A percentile compares a stretch with the other conserved stretches of the same genome.
Evolutionary conservation across 2,329 filamentous ascomycete genomes (phyloP).

Genomic region (Fulvia fulva): DNA sequence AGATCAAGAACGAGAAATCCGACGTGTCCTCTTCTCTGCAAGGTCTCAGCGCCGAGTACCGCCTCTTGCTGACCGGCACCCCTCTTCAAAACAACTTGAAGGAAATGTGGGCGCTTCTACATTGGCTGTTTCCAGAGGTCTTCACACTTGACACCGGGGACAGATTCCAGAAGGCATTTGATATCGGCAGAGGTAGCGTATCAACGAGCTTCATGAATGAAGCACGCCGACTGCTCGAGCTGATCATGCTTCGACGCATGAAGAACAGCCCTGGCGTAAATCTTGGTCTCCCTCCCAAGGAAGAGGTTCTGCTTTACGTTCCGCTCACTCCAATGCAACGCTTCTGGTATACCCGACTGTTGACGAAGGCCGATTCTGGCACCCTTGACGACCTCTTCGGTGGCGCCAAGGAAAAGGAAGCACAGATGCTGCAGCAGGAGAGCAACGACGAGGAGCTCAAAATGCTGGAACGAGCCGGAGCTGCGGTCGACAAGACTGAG

Average conservation of each 20-base stretch:
- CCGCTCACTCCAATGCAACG: conserved; percentile 57
- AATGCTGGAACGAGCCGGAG: conserved; percentile 28
- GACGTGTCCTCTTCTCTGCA: conserved; percentile 43
- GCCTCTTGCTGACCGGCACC: conserved; percentile 52
- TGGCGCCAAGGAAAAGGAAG: conserved; percentile 44
- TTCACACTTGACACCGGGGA: conserved; percentile 50
- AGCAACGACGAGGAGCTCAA: conserved; percentile 33
- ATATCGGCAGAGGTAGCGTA: conserved; percentile 52
- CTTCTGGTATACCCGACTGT: conserved; percentile 55
- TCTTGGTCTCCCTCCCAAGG: conserved; percentile 54
- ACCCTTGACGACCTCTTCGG: conserved; percentile 53
- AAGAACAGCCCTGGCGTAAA: conserved; percentile 54
- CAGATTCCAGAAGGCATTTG: conserved; percentile 54
- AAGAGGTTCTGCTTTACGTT: conserved; percentile 55
- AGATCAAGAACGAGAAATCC: conserved; percentile 48
- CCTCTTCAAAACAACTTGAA: conserved; percentile 57
- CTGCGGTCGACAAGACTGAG: conserved; percentile 28
- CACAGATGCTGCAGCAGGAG: conserved; percentile 37
- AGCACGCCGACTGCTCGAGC: conserved; percentile 50
- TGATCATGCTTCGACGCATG: conserved; percentile 58
- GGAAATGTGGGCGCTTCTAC: conserved; percentile 56
- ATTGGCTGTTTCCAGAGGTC: conserved; percentile 57
- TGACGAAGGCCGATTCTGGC: conserved; percentile 52
- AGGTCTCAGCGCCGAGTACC: conserved; percentile 45
- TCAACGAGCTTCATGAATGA: conserved; percentile 52